Evolutionary conservation across 2,329 filamentous ascomycete species (phyloP), one percentile per base, ranked within the genome.

Genomic region (Apiospora kogelbergensis): DNA sequence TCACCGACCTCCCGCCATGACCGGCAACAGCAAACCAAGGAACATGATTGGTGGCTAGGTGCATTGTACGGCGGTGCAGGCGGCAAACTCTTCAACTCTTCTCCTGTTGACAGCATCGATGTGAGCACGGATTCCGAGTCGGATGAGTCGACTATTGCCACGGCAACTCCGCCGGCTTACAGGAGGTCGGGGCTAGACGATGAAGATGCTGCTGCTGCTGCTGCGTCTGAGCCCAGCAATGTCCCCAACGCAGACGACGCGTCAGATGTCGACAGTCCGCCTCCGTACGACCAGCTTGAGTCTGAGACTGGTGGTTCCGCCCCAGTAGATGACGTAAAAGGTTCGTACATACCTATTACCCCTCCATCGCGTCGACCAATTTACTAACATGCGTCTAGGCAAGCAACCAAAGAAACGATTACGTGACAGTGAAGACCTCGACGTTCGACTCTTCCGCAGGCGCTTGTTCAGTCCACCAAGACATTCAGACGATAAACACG

Each of bases 141-240:
- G n/a, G 67, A 64, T 24, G 68, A 69, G n/a, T 69, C 68, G 9
- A 69, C 68, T 22, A 57, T 69, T 53, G 68, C 68, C 17, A 67
- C 68, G n/a, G 63, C 63, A 20, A 69, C 68, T 33, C 68, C 68
- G 11, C 68, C 68, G 26, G 68, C 68, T 15, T 69, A 69, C 30
- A 45, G 63, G 24, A 68, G 68, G 46, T 40, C 46, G 26, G 48
- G 9, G n/a, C 42, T 63, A 6, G 20, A 37, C 30, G 44, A 65
- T 1, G 33, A 65, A 6, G 44, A 20, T 37, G 20, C 7, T 33
- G 63, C 6, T 40, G 30, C 22, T 22, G 45, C 2, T 64, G 30
- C 37, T 24, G 22, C 37, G 1, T 7, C 13, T 40, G 30, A 45
- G 20, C 17, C 53, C 37, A 13, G 2, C n/a, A 46, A 37, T 26